These are phyloP conservation scores for Arctium minus DNA, from an alignment of 129 eudicot species.

Conservation along the genomic window DNA sequence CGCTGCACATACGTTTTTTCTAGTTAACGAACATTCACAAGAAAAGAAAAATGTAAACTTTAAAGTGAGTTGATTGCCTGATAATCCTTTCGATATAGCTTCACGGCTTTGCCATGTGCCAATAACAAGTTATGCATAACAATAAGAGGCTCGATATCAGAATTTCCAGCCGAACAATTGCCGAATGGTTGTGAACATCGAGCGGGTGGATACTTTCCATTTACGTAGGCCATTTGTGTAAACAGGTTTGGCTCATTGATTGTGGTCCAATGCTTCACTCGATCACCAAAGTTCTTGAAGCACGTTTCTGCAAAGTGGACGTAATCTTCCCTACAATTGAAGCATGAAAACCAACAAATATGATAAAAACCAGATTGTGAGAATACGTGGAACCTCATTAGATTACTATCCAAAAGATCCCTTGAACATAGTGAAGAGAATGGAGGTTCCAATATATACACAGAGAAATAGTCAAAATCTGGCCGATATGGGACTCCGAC, in stretches of 20 bases:
- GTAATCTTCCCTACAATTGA: conserved; percentile 65
- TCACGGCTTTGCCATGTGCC: conserved; percentile 80
- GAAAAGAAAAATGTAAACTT: conserved; percentile 6
- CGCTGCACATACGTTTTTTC: conserved; percentile 35
- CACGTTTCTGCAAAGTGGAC: conserved; percentile 68
- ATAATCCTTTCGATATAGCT: conserved; percentile 50
- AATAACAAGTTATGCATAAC: conserved; percentile 68
- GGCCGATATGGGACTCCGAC: neutral
- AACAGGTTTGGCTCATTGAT: conserved; percentile 85
- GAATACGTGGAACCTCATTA: neutral
- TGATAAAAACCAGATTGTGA: neutral
- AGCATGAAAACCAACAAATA: neutral
- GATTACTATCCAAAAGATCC: neutral
- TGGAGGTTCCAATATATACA: neutral
- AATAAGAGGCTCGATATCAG: conserved; percentile 70
- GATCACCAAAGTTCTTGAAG: conserved; percentile 67
- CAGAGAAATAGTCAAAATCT: neutral
- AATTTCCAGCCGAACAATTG: conserved; percentile 63
- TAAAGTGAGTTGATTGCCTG: conserved; percentile 33
- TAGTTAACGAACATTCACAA: neutral
- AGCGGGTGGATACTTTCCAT: conserved; percentile 60
- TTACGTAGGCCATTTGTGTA: conserved; percentile 41
- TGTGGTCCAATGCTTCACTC: conserved; percentile 76
- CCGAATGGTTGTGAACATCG: conserved; percentile 85
- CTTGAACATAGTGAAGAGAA: neutral